These are phyloP conservation scores for Cyamopsis tetragonoloba DNA, from an alignment of 306 rosid species.

Conservation along the genomic window DNA sequence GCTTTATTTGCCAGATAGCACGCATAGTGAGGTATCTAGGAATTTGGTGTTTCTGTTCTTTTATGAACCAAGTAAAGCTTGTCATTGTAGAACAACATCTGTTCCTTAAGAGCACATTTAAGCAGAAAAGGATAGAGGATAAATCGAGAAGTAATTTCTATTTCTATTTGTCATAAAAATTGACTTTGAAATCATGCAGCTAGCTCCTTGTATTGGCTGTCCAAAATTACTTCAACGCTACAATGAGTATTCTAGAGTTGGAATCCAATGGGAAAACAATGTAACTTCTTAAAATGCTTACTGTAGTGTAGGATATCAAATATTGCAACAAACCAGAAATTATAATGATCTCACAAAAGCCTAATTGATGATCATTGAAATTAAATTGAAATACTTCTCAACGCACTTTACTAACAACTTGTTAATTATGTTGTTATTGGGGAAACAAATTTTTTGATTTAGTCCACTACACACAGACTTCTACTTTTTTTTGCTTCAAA, in stretches of 20 bases:
- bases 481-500: slow-evolving; percentile 11
- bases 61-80: background rate
- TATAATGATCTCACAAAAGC: background rate
- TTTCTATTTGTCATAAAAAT: background rate
- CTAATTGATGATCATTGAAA: background rate
- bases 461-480: background rate
- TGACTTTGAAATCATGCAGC: background rate
- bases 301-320: background rate
- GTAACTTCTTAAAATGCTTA: background rate
- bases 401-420: background rate
- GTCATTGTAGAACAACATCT: background rate
- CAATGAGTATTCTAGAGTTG: background rate
- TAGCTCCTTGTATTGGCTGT: slow-evolving; percentile 9
- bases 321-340: background rate
- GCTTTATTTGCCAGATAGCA: slow-evolving; percentile 49
- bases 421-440: background rate
- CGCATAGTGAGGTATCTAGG: slow-evolving; percentile 63
- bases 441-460: background rate
- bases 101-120: slow-evolving; percentile 3
- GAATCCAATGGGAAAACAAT: slow-evolving; percentile 12
- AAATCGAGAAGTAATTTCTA: slow-evolving; percentile 5
- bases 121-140: slow-evolving; percentile 8
- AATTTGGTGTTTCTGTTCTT: slow-evolving; percentile 5
- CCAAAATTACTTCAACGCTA: background rate
- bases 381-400: slow-evolving; percentile 6